Base-by-base conservation (phyloP, 208 protist genomes). In the Wallacemonas sp. region DNA sequence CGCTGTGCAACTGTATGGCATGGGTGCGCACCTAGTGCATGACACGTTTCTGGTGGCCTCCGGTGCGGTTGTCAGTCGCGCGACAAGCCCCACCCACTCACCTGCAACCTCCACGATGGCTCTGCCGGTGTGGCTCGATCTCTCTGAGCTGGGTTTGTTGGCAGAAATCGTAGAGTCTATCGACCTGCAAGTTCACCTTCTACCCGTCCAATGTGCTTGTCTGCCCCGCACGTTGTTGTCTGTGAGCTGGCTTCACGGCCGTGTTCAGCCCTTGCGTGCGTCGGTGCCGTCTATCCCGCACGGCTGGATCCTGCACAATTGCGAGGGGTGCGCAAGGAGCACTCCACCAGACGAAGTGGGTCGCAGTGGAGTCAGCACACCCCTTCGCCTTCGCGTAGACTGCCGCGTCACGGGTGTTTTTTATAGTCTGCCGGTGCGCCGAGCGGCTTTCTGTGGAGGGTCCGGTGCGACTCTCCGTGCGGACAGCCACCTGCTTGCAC, bases 341-440 rank as follows among this genome's bases (percentile, higher is more conserved):
- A n/a, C n/a, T n/a, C n/a, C 42, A 73, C 0, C 36, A 21, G 3
- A 50, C 41, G n/a, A n/a, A n/a, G n/a, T n/a, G 41, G 61, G 6
- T 71, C 54, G 71, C 59, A 60, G 29, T 34, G 66, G 17, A 59
- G 65, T 6, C 46, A n/a, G n/a, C n/a, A n/a, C n/a, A n/a, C n/a
- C n/a, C n/a, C n/a, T 42, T 15, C 24, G 32, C 8, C 60, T 72
- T 12, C n/a, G 52, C 33, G 63, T 46, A 22, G 41, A 44, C 22
- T 84, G 82, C 29, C 44, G 62, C 10, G 78, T 81, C 22, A 45
- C 38, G 61, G 72, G 66, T 10, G 55, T 88, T 0, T 88, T 85
- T 45, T 59, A 64, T 33, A 71, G 63, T 39, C 37, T 88, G 4
- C 78, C 82, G n/a, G 71, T 88, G 15, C 78, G 82, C 19, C 73